phyloP scores from a whole-genome alignment of 352 stramenopile genomes.

The Pilasporangium apinafurcum region DNA sequence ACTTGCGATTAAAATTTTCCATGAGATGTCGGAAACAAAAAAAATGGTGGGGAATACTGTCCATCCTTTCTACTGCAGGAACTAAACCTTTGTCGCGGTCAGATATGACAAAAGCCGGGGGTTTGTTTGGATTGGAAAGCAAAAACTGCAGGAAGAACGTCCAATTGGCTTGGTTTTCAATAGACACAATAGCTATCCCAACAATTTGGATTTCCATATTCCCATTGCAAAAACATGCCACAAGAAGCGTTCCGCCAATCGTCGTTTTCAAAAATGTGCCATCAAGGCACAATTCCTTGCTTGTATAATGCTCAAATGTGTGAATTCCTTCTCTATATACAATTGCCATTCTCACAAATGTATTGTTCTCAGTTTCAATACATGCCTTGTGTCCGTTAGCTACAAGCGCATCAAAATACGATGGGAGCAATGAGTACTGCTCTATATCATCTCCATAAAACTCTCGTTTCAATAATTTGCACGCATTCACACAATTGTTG shows the following conservation, averaged over 20 bases:
- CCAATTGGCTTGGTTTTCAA: slow-evolving; percentile 1
- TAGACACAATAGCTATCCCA: background rate
- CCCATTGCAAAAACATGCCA: slow-evolving; percentile 2
- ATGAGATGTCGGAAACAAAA: slow-evolving; percentile 4
- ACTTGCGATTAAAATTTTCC: slow-evolving; percentile 10
- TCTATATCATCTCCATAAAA: too few relatives aligned
- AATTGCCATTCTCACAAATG: too few relatives aligned
- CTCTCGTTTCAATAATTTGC: too few relatives aligned
- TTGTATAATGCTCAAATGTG: too few relatives aligned
- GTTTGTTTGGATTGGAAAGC: background rate
- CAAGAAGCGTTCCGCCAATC: background rate
- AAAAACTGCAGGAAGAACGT: background rate
- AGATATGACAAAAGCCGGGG: background rate
- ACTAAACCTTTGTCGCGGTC: background rate
- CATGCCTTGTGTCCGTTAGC: too few relatives aligned
- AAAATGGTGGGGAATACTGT: background rate
- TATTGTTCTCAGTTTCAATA: too few relatives aligned
- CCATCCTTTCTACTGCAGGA: background rate
- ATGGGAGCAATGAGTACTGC: too few relatives aligned
- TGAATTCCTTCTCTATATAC: too few relatives aligned
- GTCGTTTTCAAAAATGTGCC: slow-evolving; percentile 3
- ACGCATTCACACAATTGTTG: too few relatives aligned
- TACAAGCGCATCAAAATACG: too few relatives aligned
- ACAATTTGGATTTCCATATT: slow-evolving; percentile 4
- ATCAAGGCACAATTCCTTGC: background rate